These are phyloP conservation scores for Takakia lepidozioides DNA, from an alignment of 225 moss, liverwort and hornwort genomes.

Conservation along the genomic window DNA sequence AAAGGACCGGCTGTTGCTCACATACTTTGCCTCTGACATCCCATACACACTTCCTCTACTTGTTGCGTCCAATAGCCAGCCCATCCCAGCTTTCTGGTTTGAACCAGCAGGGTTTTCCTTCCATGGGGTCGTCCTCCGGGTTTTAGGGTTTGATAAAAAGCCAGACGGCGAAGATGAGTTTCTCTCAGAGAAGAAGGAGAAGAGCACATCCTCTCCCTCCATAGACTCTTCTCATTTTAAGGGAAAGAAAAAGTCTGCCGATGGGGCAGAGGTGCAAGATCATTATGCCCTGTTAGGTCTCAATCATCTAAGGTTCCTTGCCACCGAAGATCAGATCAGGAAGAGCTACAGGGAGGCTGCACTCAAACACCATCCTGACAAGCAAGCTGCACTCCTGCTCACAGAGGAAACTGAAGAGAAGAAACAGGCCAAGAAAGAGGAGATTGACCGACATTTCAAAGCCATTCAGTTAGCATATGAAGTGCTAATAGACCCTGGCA, in stretches of 20 bases:
- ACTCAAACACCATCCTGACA: conserved; percentile 91
- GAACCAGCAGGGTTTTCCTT: conserved; percentile 75
- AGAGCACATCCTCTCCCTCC: conserved; percentile 45
- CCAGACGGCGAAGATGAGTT: conserved; percentile 31
- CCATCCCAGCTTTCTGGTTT: conserved; percentile 38
- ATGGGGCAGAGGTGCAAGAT: conserved; percentile 81
- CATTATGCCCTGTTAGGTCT: conserved; percentile 86
- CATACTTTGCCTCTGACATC: conserved; percentile 55
- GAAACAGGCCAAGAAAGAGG: conserved; percentile 82
- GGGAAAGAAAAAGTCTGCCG: conserved; percentile 74
- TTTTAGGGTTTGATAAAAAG: conserved; percentile 37
- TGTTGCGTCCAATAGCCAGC: conserved; percentile 57
- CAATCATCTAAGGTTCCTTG: conserved; percentile 82
- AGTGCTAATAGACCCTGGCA: conserved; percentile 77
- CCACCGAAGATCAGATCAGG: conserved; percentile 95
- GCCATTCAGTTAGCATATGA: conserved; percentile 95
- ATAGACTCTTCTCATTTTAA: conserved; percentile 88
- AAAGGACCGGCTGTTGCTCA: conserved; percentile 66
- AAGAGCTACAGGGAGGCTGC: conserved; percentile 97
- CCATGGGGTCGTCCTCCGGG: conserved; percentile 70
- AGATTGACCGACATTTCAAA: conserved; percentile 90
- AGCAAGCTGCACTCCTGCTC: conserved; percentile 77
- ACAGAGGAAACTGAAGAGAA: conserved; percentile 64
- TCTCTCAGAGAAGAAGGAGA: conserved; percentile 57
- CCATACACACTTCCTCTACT: conserved; percentile 45